Evolutionary conservation across 1,284 basidiomycete species (phyloP).

Genomic region (Malassezia restricta): DNA sequence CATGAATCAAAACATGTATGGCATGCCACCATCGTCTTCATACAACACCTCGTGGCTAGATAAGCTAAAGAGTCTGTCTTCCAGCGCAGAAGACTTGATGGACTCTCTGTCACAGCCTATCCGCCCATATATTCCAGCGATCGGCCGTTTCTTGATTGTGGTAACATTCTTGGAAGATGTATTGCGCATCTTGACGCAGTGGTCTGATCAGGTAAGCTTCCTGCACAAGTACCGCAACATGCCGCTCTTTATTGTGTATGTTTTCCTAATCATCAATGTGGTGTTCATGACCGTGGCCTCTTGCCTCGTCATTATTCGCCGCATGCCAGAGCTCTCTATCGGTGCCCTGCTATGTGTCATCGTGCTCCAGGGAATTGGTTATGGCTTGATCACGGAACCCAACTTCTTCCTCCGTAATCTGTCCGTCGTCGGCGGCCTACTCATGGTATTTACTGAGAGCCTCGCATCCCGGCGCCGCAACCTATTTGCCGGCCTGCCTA

Average conservation of each 20-base stretch:
- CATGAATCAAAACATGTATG: not conserved
- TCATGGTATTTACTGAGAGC: slow-evolving; percentile 96
- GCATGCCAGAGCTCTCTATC: slow-evolving; percentile 75
- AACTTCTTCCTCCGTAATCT: slow-evolving; percentile 98
- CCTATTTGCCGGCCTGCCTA: slow-evolving; percentile 80
- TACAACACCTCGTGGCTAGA: slow-evolving; percentile 53
- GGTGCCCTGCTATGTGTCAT: slow-evolving; percentile 81
- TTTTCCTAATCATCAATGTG: slow-evolving; percentile 85
- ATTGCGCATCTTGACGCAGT: slow-evolving; percentile 81
- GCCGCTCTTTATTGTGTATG: slow-evolving; percentile 82
- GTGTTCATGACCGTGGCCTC: slow-evolving; percentile 73
- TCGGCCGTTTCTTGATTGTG: slow-evolving; percentile 93
- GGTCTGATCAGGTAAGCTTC: slow-evolving; percentile 68
- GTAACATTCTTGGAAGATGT: slow-evolving; percentile 97
- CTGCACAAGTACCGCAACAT: slow-evolving; percentile 71
- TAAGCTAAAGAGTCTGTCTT: slow-evolving; percentile 63
- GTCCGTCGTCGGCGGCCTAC: slow-evolving; percentile 76
- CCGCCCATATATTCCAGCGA: slow-evolving; percentile 82
- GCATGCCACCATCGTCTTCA: not conserved
- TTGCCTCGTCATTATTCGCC: slow-evolving; percentile 73
- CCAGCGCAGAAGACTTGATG: slow-evolving; percentile 72
- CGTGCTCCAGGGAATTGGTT: slow-evolving; percentile 80
- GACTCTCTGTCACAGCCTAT: slow-evolving; percentile 87
- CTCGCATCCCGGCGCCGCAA: slow-evolving; percentile 60
- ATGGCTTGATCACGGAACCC: slow-evolving; percentile 89